Conservation (phyloP, 805 yeast species). For the Sugiyamaella chiloensis region DNA sequence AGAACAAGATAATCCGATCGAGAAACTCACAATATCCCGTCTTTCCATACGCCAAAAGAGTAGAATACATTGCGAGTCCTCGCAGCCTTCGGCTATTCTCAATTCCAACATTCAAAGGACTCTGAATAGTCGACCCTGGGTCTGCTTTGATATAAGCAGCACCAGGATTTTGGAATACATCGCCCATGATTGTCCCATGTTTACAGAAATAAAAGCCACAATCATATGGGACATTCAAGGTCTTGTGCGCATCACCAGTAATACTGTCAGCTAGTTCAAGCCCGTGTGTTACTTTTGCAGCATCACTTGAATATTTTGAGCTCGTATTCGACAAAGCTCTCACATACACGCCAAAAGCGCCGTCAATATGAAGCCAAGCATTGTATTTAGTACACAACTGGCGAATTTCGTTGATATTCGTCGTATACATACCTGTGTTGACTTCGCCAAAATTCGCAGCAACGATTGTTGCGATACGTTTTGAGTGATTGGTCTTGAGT, state of each 20-base stretch:
- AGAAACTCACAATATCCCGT: constrained; percentile 19
- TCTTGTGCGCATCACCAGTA: constrained; percentile 27
- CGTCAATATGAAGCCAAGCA: constrained; percentile 29
- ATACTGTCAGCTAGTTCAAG: constrained; percentile 26
- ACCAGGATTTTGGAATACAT: constrained; percentile 23
- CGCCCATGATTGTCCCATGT: constrained; percentile 8
- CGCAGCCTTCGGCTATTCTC: constrained; percentile 27
- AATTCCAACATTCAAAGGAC: constrained; percentile 23
- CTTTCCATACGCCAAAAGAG: constrained; percentile 24
- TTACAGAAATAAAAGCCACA: constrained; percentile 22
- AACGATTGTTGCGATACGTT: constrained; percentile 15
- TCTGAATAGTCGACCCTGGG: not conserved
- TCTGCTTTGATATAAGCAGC: constrained; percentile 22
- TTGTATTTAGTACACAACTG: constrained; percentile 21
- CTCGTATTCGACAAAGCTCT: constrained; percentile 11
- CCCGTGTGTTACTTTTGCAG: constrained; percentile 15
- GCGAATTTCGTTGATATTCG: constrained; percentile 14
- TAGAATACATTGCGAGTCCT: constrained; percentile 23
- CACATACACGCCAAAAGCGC: constrained; percentile 25
- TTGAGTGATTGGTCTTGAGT: constrained; percentile 2
- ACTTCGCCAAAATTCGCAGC: constrained; percentile 26
- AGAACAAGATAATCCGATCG: constrained; percentile 17
- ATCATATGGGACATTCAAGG: constrained; percentile 28
- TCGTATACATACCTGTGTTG: constrained; percentile 25
- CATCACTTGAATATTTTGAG: constrained; percentile 12